Conservation (phyloP, 73 alveolate genomes). For the Durusdinium trenchii region DNA sequence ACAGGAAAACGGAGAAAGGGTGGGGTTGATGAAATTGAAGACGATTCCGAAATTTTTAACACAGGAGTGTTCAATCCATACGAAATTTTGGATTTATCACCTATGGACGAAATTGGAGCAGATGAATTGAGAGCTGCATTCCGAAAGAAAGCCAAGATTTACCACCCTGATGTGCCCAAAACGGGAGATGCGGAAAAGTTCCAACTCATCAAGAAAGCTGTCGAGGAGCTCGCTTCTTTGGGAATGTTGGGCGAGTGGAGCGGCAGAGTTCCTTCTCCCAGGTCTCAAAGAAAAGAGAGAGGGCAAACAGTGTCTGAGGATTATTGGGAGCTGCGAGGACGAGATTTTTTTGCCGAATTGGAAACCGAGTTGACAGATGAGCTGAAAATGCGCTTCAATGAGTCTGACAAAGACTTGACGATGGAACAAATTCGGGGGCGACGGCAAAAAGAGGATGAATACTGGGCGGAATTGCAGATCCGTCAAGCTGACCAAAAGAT, state of each 20-base stretch:
- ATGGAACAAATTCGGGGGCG: constrained; percentile 42
- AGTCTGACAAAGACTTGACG: constrained; percentile 72
- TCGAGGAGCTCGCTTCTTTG: constrained; percentile 75
- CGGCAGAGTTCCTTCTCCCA: constrained; percentile 8
- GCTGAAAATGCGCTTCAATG: constrained; percentile 61
- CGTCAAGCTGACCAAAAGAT: constrained; percentile 64
- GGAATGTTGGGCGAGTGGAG: constrained; percentile 83
- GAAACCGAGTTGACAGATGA: constrained; percentile 83
- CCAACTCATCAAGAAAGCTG: constrained; percentile 55
- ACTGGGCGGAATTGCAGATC: constrained; percentile 66
- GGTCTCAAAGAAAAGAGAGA: constrained; percentile 41
- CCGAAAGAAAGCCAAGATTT: constrained; percentile 65
- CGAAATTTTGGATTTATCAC: constrained; percentile 57
- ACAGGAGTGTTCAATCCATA: constrained; percentile 80
- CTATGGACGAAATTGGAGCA: constrained; percentile 62
- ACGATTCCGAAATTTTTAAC: constrained; percentile 54
- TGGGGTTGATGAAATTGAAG: constrained; percentile 72
- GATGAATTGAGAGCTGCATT: constrained; percentile 71
- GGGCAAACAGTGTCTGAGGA: constrained; percentile 81
- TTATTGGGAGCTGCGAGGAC: constrained; percentile 87
- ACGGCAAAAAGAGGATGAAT: constrained; percentile 22
- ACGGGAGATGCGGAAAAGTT: constrained; percentile 59
- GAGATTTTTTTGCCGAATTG: constrained; percentile 65
- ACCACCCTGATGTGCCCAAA: constrained; percentile 76
- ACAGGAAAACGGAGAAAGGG: constrained; percentile 74